Evolutionary conservation across 495 filamentous ascomycete genomes (phyloP), one percentile per base, ranked within the genome.

Genomic region (Pyrenula massariospora): DNA sequence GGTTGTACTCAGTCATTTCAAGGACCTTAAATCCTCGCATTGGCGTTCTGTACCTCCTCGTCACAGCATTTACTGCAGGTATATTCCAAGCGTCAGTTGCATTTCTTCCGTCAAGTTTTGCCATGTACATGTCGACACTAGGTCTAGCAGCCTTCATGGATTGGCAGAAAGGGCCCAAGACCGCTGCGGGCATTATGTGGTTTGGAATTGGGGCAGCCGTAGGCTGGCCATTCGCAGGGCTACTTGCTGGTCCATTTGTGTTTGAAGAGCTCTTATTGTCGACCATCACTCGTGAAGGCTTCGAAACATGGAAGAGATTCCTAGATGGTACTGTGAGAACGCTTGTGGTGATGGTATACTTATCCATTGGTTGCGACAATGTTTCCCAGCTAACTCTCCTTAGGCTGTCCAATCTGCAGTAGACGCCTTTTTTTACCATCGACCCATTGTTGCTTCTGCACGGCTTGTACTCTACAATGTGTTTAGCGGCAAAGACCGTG

Each of bases 381-480:
- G 48, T 59, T 54, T 55, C 22, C 61, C 53, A 59, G 57, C 67
- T 72, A 59, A 65, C 52, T 21, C 23, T 22, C 57, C 25, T 25
- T 54, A 85, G 75, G 75, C 65, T 19, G 53, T 80, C 47, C 87
- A 92, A 66, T 64, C 82, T 8, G 70, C 66, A 24, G 71, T 93
- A 51, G 91, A 95, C 66, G 77, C 79, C 22, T 86, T 85, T 66
- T 95, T 95, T 63, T 95, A 95, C 70, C 80, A 77, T 57, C 88
- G 86, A 65, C 52, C 88, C 10, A 84, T 80, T 12, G 67, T 92
- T 20, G 89, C 95, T 20, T 84, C 91, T 8, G 86, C 88, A 75
- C 96, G 96, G 62, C 96, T 99, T 58, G 83, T 97, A 57, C 80
- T 85, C 57, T 99, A 99, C 76, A 99, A 99, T 67, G 79, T 99